Evolutionary conservation across 1,284 basidiomycete genomes (phyloP).

Genomic region (Stereum hirsutum): DNA sequence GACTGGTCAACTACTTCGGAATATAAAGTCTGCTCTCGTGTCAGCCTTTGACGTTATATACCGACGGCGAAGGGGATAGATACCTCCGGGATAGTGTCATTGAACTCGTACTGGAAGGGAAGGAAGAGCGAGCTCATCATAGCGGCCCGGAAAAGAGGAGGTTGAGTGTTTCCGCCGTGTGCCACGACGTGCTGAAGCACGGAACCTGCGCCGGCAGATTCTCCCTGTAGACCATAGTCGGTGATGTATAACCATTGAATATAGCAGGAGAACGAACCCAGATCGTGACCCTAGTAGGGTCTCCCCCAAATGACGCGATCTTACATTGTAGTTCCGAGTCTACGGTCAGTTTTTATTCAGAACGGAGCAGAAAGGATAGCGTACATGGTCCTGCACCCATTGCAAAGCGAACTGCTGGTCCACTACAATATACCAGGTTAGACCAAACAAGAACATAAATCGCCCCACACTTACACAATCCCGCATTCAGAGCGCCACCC

Average conservation of each 20-base stretch:
- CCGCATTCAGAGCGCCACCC: conserved; percentile 20
- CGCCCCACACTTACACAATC: conserved; percentile 19
- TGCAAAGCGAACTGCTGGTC: conserved; percentile 21
- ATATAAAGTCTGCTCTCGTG: background rate
- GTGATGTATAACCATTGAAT: too few species aligned
- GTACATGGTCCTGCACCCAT: conserved; percentile 22
- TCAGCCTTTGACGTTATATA: background rate
- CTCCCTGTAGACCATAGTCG: too few species aligned
- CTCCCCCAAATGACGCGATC: conserved; percentile 25
- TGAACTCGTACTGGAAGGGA: conserved; percentile 4
- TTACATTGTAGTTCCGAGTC: conserved; percentile 1
- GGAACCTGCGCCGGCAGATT: conserved; percentile 25
- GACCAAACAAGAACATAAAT: background rate
- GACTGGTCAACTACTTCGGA: background rate
- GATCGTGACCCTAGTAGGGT: conserved; percentile 23
- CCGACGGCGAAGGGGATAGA: background rate
- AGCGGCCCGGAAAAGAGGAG: conserved; percentile 8
- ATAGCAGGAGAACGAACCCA: too few species aligned
- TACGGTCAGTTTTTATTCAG: background rate
- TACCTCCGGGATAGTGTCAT: conserved; percentile 3
- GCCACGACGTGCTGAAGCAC: conserved; percentile 19
- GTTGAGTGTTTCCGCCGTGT: conserved; percentile 5
- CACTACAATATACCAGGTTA: background rate
- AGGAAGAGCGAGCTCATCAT: conserved; percentile 7
- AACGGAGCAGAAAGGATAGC: too few species aligned